Evolutionary conservation across 2,329 filamentous ascomycete species (phyloP), one percentile per base, ranked within the genome.

Genomic region (Neofusicoccum sp.): DNA sequence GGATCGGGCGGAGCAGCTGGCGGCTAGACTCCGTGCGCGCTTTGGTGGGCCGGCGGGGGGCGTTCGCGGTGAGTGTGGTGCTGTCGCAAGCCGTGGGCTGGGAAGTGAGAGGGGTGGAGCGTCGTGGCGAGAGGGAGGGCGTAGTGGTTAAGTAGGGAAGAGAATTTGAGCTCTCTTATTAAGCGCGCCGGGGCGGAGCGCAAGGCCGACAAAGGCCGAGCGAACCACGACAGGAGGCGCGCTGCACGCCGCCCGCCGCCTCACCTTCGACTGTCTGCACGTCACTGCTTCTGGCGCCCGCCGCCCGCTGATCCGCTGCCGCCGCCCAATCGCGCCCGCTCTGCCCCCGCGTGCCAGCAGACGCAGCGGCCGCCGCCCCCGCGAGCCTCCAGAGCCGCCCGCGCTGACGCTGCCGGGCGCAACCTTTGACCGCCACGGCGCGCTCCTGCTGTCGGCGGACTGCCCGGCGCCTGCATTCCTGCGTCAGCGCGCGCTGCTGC

Each of bases 11-110:
- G 61, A 63, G 61, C 61, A 63, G 61, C 61, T 37, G 34, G 50
- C 22, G n/a, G 61, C 43, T 59, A 44, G 61, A 63, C 61, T 63
- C 61, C 61, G 56, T 37, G 61, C 33, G 61, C 44, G 61, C 61
- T 37, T 47, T 56, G 49, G 41, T 60, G 56, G 11, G 56, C 56
- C 31, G 48, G 50, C 49, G 33, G 41, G 9, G 49, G 34, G 49
- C 16, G 59, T 62, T 62, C 56, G 61, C 41, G 49, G 22, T 33
- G 29, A 22, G 49, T 7, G 37, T 8, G 41, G 41, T 28, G 60
- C 22, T 43, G 43, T 47, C 49, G 48, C 39, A 36, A 56, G 49
- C 48, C 60, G 43, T 62, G 50, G 52, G 52, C 52, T 56, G 36
- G 43, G 39, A 36, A 14, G 31, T 33, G 41, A 34, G 54, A 58